phyloP scores from a whole-genome alignment of 2,329 filamentous ascomycete genomes.

The Pyrenophora tritici-repentis region DNA sequence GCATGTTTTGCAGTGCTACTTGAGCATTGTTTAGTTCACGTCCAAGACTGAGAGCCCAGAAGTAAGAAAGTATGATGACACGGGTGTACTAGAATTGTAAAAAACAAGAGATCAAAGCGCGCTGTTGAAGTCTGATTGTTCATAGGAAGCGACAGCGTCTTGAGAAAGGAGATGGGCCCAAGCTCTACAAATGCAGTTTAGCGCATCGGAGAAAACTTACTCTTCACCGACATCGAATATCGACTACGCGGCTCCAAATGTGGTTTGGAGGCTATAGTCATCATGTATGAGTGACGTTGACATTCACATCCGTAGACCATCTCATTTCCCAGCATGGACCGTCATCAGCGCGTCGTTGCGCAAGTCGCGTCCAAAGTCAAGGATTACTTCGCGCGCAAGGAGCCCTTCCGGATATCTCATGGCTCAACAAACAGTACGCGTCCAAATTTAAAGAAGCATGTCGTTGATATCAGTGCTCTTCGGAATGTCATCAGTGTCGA shows the following conservation, averaged over 20 bases:
- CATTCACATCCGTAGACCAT: slow-evolving; percentile 13
- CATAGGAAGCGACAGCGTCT: too few relatives aligned
- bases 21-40: neutral
- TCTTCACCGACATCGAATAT: slow-evolving; percentile 5
- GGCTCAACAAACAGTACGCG: slow-evolving; percentile 79
- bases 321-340: slow-evolving; percentile 37
- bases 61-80: too few relatives aligned
- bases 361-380: slow-evolving; percentile 54
- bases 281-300: slow-evolving; percentile 28
- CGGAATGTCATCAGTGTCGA: slow-evolving; percentile 67
- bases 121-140: too few relatives aligned
- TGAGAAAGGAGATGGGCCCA: neutral
- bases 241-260: neutral
- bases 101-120: too few relatives aligned
- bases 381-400: slow-evolving; percentile 56
- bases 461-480: slow-evolving; percentile 70
- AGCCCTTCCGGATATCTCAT: slow-evolving; percentile 75
- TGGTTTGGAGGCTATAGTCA: neutral
- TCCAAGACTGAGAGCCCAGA: neutral
- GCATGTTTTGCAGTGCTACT: too few relatives aligned
- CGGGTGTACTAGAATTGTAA: too few relatives aligned
- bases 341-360: slow-evolving; percentile 52
- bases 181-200: slow-evolving; percentile 13
- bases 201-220: slow-evolving; percentile 21
- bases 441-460: slow-evolving; percentile 48